Evolutionary conservation across 495 filamentous ascomycete genomes (phyloP), one percentile per base, ranked within the genome.

Genomic region (Penicillium steckii): DNA sequence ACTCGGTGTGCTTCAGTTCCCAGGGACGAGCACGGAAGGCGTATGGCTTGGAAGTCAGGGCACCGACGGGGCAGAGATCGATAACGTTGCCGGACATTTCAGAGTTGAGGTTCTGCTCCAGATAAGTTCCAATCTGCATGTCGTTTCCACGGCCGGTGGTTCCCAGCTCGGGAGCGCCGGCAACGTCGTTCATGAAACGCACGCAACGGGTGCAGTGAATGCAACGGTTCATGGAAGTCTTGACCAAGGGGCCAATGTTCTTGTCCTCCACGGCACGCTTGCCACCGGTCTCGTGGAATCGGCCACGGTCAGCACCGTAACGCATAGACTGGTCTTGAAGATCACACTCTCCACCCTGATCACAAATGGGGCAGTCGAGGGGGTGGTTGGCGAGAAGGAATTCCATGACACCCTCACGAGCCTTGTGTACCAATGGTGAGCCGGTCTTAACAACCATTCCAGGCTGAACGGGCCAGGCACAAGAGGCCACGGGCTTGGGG

Each of bases 161-260:
- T 59, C 94, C 94, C 55, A 98, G 77, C 69, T 98, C 94, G 15
- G 94, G 90, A 42, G 94, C 94, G 56, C 94, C 94, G 24, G 94
- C 94, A 56, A 98, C 80, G 68, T 98, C 94, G 70, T 97, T 98
- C 65, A 94, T 90, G 71, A 98, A 98, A 59, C 94, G 91, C 55
- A 98, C 83, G 73, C 94, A 98, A 64, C 94, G 84, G 59, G 94
- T 97, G 77, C 94, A 98, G 75, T 98, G 94, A 66, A 98, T 98
- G 76, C 94, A 98, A 65, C 94, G 80, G 76, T 97, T 98, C 94
- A 98, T 98, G n/a, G 95, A 97, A 13, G 94, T 98, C 80, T 98
- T 98, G 68, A 98, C 86, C 50, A 98, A 71, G n/a, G 94, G 94
- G 6, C 94, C 94, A 58, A 98, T 96, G 66, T 97, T 97, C 81